phyloP scores from a whole-genome alignment of 352 stramenopile species.

The Phytophthora colocasiae region DNA sequence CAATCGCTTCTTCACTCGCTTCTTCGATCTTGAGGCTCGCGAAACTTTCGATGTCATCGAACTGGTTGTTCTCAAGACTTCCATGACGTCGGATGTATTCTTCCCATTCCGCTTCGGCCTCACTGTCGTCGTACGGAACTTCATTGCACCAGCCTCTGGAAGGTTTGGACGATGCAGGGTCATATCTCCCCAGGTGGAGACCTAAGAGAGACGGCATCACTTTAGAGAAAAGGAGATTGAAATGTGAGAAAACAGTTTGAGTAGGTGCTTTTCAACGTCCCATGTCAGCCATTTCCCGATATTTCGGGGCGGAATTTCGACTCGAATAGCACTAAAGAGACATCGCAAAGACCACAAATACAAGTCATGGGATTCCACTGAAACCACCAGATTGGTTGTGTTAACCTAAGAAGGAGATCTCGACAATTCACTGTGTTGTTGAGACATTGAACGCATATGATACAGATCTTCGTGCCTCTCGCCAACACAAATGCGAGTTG shows the following conservation, averaged over 20 bases:
- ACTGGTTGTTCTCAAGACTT: constrained; percentile 18
- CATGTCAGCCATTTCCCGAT: constrained; percentile 12
- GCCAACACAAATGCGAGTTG: constrained; percentile 11
- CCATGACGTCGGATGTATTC: constrained; percentile 23
- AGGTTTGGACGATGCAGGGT: constrained; percentile 23
- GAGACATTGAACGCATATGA: background rate
- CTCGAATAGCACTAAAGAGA: no score
- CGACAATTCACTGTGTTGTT: no score
- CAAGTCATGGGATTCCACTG: no score
- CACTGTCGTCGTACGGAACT: constrained; percentile 25
- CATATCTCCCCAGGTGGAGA: constrained; percentile 17
- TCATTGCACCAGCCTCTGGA: constrained; percentile 33
- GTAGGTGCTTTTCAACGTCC: constrained; percentile 17
- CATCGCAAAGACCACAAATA: background rate
- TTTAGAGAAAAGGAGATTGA: constrained; percentile 18
- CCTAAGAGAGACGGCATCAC: constrained; percentile 35
- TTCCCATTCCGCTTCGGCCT: constrained; percentile 26
- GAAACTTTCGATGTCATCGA: constrained; percentile 22
- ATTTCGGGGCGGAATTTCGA: no score
- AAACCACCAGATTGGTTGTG: no score
- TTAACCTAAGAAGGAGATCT: no score
- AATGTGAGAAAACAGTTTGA: constrained; percentile 14
- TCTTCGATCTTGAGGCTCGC: constrained; percentile 29
- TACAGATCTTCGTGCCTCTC: background rate
- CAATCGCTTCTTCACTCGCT: constrained; percentile 29